These are phyloP conservation scores for Trichoderma reesei DNA, from an alignment of 495 filamentous ascomycete species.

Conservation along the genomic window DNA sequence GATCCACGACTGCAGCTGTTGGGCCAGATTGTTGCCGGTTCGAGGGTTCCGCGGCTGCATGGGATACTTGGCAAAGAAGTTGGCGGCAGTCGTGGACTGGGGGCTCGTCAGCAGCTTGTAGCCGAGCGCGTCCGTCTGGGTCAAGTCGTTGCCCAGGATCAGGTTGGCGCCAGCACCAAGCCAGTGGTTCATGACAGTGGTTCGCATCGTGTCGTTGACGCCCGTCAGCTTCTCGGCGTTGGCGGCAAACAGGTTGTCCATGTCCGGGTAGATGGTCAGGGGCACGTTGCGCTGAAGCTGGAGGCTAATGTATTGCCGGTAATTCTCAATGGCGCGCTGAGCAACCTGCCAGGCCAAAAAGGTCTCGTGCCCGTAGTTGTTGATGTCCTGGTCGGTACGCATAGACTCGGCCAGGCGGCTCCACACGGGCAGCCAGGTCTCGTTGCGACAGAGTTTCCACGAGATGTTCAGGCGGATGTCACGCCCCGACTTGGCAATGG, in stretches of 20 bases:
- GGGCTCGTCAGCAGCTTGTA: slow-evolving; percentile 16
- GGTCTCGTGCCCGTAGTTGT: slow-evolving; percentile 18
- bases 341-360: slow-evolving; percentile 20
- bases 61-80: slow-evolving; percentile 18
- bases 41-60: slow-evolving; percentile 25
- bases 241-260: slow-evolving; percentile 22
- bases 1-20: slow-evolving; percentile 26
- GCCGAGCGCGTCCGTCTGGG: slow-evolving; percentile 18
- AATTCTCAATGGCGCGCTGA: slow-evolving; percentile 24
- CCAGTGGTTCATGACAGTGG: slow-evolving; percentile 23
- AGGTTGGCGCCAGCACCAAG: slow-evolving; percentile 22
- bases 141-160: slow-evolving; percentile 22
- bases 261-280: slow-evolving; percentile 22
- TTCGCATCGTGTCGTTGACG: slow-evolving; percentile 19
- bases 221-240: slow-evolving; percentile 18
- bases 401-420: slow-evolving; percentile 19
- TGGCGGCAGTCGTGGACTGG: slow-evolving; percentile 14
- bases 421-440: slow-evolving; percentile 20
- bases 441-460: slow-evolving; percentile 23
- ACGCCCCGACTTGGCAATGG: slow-evolving; percentile 19
- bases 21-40: slow-evolving; percentile 17
- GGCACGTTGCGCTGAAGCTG: slow-evolving; percentile 16
- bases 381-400: slow-evolving; percentile 23
- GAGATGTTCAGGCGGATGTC: slow-evolving; percentile 23
- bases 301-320: slow-evolving; percentile 21